Conservation (phyloP, 2,329 filamentous ascomycete genomes). For the Stemphylium lycopersici region DNA sequence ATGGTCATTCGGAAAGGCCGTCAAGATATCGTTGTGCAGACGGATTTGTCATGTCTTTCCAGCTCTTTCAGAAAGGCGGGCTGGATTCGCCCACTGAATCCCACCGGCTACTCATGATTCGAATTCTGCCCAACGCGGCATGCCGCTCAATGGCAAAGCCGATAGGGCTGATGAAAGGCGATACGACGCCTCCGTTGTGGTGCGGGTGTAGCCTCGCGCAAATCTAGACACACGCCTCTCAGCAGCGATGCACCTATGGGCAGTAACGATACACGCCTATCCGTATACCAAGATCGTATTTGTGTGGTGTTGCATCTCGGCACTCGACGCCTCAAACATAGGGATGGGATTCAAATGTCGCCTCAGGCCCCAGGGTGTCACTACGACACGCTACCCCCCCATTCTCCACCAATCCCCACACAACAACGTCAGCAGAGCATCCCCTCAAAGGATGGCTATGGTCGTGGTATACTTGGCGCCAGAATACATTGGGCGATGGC, state of each 20-base stretch:
- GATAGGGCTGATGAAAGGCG: conserved; percentile 10
- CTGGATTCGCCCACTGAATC: background rate
- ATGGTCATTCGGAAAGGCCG: background rate
- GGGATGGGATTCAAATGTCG: conserved; percentile 7
- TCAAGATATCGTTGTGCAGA: background rate
- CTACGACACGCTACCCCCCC: conserved; percentile 9
- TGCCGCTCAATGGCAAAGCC: conserved; percentile 1
- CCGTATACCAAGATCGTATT: conserved; percentile 4
- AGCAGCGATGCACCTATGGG: background rate
- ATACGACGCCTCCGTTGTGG: background rate
- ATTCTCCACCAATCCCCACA: conserved; percentile 43
- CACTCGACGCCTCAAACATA: conserved; percentile 5
- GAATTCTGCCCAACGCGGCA: conserved; percentile 2
- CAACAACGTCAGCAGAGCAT: conserved; percentile 29
- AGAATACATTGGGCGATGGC: conserved; percentile 14
- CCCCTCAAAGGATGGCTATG: conserved; percentile 15
- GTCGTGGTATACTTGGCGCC: conserved; percentile 25
- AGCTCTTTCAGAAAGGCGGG: background rate
- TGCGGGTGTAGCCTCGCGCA: background rate
- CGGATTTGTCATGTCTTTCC: background rate
- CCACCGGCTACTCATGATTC: conserved; percentile 5
- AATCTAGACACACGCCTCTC: conserved; percentile 2
- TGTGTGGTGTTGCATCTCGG: conserved; percentile 7
- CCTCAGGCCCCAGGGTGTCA: conserved; percentile 6
- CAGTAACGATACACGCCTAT: conserved; percentile 2